These are phyloP conservation scores for Galerina marginata DNA, from an alignment of 768 basidiomycete genomes.

Conservation along the genomic window DNA sequence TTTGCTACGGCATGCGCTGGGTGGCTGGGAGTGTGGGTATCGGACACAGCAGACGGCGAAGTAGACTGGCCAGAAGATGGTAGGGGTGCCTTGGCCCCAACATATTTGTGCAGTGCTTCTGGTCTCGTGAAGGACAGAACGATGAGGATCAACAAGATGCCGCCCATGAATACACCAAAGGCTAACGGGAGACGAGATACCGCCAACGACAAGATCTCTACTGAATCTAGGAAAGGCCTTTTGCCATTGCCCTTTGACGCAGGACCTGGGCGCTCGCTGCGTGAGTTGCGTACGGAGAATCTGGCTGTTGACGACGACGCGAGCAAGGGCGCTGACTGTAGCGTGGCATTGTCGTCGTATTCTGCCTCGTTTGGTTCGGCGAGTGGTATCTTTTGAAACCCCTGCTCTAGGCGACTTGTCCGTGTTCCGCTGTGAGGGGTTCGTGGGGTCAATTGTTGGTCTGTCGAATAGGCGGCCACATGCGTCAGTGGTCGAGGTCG, in stretches of 20 bases:
- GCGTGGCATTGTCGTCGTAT: slow-evolving; percentile 41
- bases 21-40: slow-evolving; percentile 15
- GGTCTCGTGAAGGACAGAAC: slow-evolving; percentile 56
- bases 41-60: slow-evolving; percentile 17
- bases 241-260: slow-evolving; percentile 14
- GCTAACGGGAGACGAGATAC: slow-evolving; percentile 47
- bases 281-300: slow-evolving; percentile 45
- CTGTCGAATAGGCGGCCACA: slow-evolving; percentile 37
- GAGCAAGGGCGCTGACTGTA: slow-evolving; percentile 54
- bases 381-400: slow-evolving; percentile 53
- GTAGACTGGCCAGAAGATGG: slow-evolving; percentile 11
- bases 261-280: slow-evolving; percentile 24
- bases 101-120: slow-evolving; percentile 48
- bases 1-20: slow-evolving; percentile 24
- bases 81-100: slow-evolving; percentile 39
- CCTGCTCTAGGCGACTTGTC: slow-evolving; percentile 61
- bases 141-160: slow-evolving; percentile 51
- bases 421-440: slow-evolving; percentile 62
- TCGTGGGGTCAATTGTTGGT: slow-evolving; percentile 57
- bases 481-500: slow-evolving; percentile 45
- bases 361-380: slow-evolving; percentile 45
- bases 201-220: slow-evolving; percentile 22
- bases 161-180: slow-evolving; percentile 49
- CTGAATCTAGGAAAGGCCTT: slow-evolving; percentile 13
- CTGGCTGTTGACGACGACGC: slow-evolving; percentile 47